Base-by-base conservation (phyloP, 768 basidiomycete species). In the Hysterangium stoloniferum region DNA sequence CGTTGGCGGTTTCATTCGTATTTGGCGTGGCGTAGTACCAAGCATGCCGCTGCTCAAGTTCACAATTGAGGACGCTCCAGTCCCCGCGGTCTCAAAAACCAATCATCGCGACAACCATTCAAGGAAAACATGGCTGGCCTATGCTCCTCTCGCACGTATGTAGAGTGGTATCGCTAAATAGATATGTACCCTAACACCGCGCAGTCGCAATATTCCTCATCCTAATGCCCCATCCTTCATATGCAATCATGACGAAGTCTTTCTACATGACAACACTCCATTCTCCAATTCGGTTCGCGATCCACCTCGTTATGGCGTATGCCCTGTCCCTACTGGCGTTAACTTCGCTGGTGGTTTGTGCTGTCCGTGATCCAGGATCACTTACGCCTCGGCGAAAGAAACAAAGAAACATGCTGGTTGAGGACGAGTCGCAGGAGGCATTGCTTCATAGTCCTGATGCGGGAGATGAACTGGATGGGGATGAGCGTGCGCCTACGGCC, bases 311-410 rank as follows among this genome's bases (percentile, higher is more conserved):
- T n/a, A 61, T 71, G 50, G 76, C 75, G 17, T 87, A 85, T 60
- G 68, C 75, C 38, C 72, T 91, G 33, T 78, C 79, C 1, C 82
- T 90, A 61, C 65, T 84, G 62, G 75, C 78, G 12, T 75, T 85
- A 58, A 80, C 78, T 6, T 86, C 87, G 13, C 77, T 91, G 56
- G 80, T 86, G 45, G 73, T 84, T 35, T 82, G 83, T 55, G 68
- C 86, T 34, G 75, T 69, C 25, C 77, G 88, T 52, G 85, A 91
- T 63, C 89, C 88, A 11, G 88, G 88, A 0, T 78, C 80, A 4
- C 74, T 82, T 22, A 51, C 60, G 38, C 46, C 54, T 34, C 53
- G 58, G 19, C 61, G 62, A 37, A 25, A 45, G n/a, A 52, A 50
- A 32, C n/a, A n/a, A n/a, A n/a, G n/a, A n/a, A n/a, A n/a, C 47